Conservation (phyloP, 768 basidiomycete genomes). For the Mrakia gelida region DNA sequence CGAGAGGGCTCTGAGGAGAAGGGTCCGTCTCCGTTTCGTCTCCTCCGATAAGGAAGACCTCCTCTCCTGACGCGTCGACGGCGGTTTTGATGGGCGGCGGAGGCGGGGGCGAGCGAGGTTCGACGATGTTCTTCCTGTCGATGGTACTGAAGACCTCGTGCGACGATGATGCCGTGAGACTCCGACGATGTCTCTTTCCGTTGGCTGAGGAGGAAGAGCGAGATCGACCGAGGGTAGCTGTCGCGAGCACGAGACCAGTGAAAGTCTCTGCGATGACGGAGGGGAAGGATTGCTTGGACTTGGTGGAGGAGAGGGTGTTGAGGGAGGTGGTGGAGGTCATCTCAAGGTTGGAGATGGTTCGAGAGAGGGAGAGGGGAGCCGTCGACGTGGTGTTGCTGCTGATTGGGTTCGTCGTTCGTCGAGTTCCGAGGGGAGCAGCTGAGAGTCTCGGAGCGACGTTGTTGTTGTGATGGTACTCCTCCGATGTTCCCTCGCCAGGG, state of each 20-base stretch:
- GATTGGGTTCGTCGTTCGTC: neutral
- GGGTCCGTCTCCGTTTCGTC: neutral
- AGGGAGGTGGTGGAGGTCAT: neutral
- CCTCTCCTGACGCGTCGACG: neutral
- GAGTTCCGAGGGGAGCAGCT: neutral
- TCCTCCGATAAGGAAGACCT: neutral
- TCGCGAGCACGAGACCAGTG: neutral
- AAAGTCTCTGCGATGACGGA: neutral
- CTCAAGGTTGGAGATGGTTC: slow-evolving; percentile 2
- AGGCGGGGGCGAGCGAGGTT: neutral
- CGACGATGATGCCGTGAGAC: neutral
- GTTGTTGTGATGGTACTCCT: no score
- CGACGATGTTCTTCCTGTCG: neutral
- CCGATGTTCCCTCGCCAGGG: neutral
- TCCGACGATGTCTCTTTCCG: neutral
- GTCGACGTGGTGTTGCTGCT: neutral
- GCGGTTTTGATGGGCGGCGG: neutral
- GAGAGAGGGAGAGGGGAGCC: neutral
- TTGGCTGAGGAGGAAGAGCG: neutral
- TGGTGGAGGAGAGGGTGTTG: neutral
- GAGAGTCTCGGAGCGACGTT: neutral
- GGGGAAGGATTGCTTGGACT: neutral
- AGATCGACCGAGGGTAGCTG: neutral
- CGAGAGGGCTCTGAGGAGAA: neutral
- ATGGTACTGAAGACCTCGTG: neutral